Percentiles rank a stretch among this genome's conserved stretches.
Evolutionary conservation across 2,329 filamentous ascomycete species (phyloP).

Genomic region (Trichoderma lentiforme): DNA sequence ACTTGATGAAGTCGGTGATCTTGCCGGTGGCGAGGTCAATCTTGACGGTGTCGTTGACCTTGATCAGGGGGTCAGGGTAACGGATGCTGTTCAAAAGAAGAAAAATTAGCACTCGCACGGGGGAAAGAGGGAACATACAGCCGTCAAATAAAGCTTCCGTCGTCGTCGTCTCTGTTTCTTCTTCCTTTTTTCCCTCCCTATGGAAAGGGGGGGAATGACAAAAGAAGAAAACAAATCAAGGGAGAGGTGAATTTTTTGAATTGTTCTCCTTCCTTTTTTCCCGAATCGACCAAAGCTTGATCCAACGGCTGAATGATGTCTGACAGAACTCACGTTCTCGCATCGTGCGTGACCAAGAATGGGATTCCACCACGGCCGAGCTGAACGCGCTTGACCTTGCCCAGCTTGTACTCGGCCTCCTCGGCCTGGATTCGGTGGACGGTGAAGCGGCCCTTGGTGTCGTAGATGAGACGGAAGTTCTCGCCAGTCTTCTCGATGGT

Average conservation of each 20-base stretch:
- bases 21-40: slow-evolving; percentile 95
- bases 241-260: slow-evolving; percentile 23
- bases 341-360: slow-evolving; percentile 99
- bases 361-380: slow-evolving; percentile 99
- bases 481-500: slow-evolving; percentile 99
- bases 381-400: slow-evolving; percentile 99
- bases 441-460: slow-evolving; percentile 99
- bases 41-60: slow-evolving; percentile 99
- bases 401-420: slow-evolving; percentile 99
- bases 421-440: slow-evolving; percentile 98
- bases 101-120: slow-evolving; percentile 39
- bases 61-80: slow-evolving; percentile 97
- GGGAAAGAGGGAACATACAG: slow-evolving; percentile 47
- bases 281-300: slow-evolving; percentile 85
- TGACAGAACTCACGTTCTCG: slow-evolving; percentile 98
- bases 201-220: not conserved
- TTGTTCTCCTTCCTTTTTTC: not conserved
- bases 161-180: slow-evolving; percentile 9
- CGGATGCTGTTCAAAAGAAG: slow-evolving; percentile 69
- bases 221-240: not conserved
- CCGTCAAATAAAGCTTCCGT: slow-evolving; percentile 46
- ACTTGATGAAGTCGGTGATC: slow-evolving; percentile 97
- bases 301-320: slow-evolving; percentile 99
- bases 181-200: not conserved
- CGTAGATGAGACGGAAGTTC: slow-evolving; percentile 99